phyloP scores from a whole-genome alignment of 164 flowering plant genomes.

The Tinospora cordifolia region DNA sequence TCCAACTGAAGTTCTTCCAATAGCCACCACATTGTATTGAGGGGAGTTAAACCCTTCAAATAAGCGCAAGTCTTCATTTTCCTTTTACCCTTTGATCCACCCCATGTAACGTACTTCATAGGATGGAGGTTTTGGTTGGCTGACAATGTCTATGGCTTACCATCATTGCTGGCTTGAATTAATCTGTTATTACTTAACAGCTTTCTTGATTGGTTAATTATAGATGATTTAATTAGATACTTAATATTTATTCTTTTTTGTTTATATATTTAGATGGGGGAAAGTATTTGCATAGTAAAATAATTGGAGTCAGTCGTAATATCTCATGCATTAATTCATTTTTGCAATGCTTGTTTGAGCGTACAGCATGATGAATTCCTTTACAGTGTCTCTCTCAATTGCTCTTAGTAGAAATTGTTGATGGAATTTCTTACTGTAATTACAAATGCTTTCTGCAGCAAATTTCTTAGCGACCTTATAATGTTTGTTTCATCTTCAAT shows the following conservation, averaged over 20 bases:
- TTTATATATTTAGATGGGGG: background rate
- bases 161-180: no score
- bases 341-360: background rate
- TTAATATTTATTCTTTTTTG: background rate
- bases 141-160: no score
- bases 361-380: background rate
- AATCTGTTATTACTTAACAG: no score
- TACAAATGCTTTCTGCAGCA: conserved; percentile 44
- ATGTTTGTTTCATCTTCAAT: conserved; percentile 80
- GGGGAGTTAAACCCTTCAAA: no score
- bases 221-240: background rate
- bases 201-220: no score
- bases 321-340: background rate
- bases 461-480: conserved; percentile 71
- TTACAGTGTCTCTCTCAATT: background rate
- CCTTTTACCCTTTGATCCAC: no score
- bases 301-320: background rate
- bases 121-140: no score
- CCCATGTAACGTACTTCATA: no score
- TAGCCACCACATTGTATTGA: no score
- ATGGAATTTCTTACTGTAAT: conserved; percentile 10
- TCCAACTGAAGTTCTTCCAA: no score
- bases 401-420: background rate
- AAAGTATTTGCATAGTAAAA: background rate
- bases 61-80: no score